A percentile compares a stretch with the other conserved stretches of the same genome.
Evolutionary conservation across 306 rosid genomes (phyloP).

Genomic region (Hippophae tibetana): DNA sequence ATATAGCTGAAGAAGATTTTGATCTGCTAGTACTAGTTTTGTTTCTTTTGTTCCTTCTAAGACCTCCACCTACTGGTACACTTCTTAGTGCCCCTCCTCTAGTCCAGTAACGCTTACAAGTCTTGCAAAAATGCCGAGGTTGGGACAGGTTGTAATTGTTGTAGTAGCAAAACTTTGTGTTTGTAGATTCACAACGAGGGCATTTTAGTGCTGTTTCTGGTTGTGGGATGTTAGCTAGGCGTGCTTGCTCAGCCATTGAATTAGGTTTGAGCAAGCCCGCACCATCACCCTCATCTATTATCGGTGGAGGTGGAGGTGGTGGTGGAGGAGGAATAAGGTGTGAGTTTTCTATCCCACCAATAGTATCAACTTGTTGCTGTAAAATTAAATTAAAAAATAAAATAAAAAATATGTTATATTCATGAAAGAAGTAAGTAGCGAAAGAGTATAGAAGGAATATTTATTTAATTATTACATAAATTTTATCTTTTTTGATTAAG

Average conservation of each 20-base stretch:
- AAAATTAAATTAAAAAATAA: not conserved
- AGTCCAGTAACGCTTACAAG: constrained; percentile 90
- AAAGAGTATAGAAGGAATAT: constrained; percentile 29
- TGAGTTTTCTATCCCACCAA: constrained; percentile 20
- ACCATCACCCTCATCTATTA: constrained; percentile 16
- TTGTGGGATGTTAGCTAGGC: constrained; percentile 52
- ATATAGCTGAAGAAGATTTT: constrained; percentile 4
- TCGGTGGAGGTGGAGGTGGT: constrained; percentile 11
- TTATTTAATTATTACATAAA: constrained; percentile 17
- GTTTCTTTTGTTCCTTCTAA: constrained; percentile 65
- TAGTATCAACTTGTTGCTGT: constrained; percentile 14
- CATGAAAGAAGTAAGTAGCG: constrained; percentile 26
- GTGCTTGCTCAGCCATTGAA: constrained; percentile 71
- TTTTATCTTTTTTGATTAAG: constrained; percentile 43
- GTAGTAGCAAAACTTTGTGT: constrained; percentile 87
- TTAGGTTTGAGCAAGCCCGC: constrained; percentile 39
- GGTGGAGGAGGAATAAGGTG: constrained; percentile 26
- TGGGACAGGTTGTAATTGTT: constrained; percentile 74
- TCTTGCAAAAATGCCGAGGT: constrained; percentile 88
- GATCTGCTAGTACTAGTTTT: constrained; percentile 29
- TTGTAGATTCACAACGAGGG: constrained; percentile 77
- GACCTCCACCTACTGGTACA: constrained; percentile 91
- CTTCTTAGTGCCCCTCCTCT: constrained; percentile 75
- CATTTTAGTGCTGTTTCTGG: constrained; percentile 52
- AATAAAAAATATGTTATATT: constrained; percentile 45